Base-by-base conservation (phyloP, 257 asterid genomes). In the Sherardia arvensis region DNA sequence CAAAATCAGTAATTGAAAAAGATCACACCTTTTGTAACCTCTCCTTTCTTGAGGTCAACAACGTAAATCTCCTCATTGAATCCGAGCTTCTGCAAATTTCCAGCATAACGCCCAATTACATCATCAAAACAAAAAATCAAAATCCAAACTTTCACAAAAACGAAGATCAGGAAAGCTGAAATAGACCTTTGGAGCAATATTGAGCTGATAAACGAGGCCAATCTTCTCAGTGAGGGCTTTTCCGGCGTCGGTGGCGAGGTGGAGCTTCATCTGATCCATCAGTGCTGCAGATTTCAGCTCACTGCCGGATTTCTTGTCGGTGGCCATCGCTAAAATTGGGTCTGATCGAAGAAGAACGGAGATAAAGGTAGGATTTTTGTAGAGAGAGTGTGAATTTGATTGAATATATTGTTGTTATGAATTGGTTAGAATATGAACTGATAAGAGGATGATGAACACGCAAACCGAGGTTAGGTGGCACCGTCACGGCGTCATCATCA, bases 41-140 rank as follows among this genome's bases (percentile, higher is more conserved):
- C 95, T 26, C 98, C 96, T 74, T 86, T 91, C 87, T 91, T 91
- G 78, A 91, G 85, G 83, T 91, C 98, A 67, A 91, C 94, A 62
- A 91, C 95, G 63, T 69, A 91, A 61, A 43, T 72, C 76, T 85
- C 84, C 75, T 91, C 98, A 63, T 88, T 77, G 66, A 88, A 88
- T 32, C 94, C 95, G 58, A 91, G 61, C 78, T 88, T 88, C 96
- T 86, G 76, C 59, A 65, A 61, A 71, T 70, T n/a, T 53, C 22
- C 20, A 38, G 30, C 5, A 7, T 26, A 15, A 17, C 58, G 28
- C 8, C 32, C 21, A 8, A 69, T 15, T n/a, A 20, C 38, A 53
- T 6, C n/a, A 25, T 34, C 62, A 34, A 64, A 10, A 11, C 5
- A 49, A 11, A 34, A 8, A 64, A 38, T 33, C 36, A 51, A 8